Conservation (phyloP, 139 green algal species). For the Chlamydomonas sphaeroides region DNA sequence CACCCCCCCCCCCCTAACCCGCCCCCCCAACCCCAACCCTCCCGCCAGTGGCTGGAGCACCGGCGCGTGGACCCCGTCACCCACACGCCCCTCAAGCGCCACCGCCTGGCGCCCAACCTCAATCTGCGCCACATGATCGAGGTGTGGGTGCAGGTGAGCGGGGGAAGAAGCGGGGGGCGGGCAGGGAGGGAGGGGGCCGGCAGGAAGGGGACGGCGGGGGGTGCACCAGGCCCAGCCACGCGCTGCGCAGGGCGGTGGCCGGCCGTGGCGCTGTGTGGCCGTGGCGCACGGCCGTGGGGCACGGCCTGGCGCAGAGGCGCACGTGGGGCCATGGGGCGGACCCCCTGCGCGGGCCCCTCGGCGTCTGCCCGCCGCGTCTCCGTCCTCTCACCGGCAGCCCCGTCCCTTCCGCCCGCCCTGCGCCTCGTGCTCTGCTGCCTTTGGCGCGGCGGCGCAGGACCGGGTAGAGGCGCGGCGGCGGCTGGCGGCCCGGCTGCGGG, state of each 20-base stretch:
- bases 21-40: constrained; percentile 49
- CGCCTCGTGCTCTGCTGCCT: no score
- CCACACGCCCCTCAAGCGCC: constrained; percentile 43
- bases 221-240: no score
- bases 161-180: neutral
- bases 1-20: constrained; percentile 25
- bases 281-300: no score
- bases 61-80: constrained; percentile 58
- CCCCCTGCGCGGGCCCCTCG: no score
- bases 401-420: neutral
- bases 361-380: no score
- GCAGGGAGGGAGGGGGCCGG: no score
- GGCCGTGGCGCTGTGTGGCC: no score
- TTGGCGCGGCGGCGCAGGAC: neutral
- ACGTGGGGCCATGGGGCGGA: no score
- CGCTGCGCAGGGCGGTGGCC: no score
- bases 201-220: no score
- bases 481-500: neutral
- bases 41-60: constrained; percentile 56
- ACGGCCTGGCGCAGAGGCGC: no score
- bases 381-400: neutral
- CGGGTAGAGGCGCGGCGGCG: constrained; percentile 22
- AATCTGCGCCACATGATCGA: constrained; percentile 61
- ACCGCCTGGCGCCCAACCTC: constrained; percentile 66
- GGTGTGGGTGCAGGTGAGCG: constrained; percentile 42